Percentiles rank a stretch among this genome's conserved stretches.
phyloP scores from a whole-genome alignment of 805 yeast species.

The Isabelozyma rhagii region DNA sequence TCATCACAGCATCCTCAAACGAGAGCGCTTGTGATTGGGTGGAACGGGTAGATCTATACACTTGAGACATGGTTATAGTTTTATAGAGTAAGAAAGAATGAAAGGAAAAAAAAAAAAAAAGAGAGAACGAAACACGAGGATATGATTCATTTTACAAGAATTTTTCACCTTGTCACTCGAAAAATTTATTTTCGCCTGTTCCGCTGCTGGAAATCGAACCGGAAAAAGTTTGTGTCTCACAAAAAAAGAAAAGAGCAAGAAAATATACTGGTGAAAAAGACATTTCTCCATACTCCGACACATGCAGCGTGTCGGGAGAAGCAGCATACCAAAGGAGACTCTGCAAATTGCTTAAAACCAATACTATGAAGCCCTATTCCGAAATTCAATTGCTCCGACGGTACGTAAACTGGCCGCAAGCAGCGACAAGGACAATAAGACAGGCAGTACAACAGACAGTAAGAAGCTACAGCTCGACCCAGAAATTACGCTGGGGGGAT shows the following conservation, averaged over 20 bases:
- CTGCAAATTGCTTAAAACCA: too few species aligned
- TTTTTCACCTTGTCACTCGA: not conserved
- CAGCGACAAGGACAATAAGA: not conserved
- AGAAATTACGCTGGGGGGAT: not conserved
- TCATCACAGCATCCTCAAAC: constrained; percentile 79
- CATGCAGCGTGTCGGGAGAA: too few species aligned
- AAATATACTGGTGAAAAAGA: not conserved
- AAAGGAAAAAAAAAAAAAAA: too few species aligned
- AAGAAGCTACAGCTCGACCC: not conserved
- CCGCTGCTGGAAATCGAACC: not conserved
- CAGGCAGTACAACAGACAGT: not conserved
- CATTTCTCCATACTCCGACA: not conserved
- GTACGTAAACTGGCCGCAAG: too few species aligned
- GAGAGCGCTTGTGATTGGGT: constrained; percentile 48
- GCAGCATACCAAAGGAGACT: too few species aligned
- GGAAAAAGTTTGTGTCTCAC: not conserved
- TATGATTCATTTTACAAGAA: not conserved
- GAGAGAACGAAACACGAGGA: not conserved
- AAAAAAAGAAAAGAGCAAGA: not conserved
- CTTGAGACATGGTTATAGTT: constrained; percentile 12
- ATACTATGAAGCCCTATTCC: too few species aligned
- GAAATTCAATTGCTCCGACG: too few species aligned
- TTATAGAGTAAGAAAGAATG: not conserved
- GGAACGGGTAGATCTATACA: constrained; percentile 81
- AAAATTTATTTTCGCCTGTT: not conserved